Base-by-base conservation (phyloP, 495 filamentous ascomycete species). In the Letharia lupina region DNA sequence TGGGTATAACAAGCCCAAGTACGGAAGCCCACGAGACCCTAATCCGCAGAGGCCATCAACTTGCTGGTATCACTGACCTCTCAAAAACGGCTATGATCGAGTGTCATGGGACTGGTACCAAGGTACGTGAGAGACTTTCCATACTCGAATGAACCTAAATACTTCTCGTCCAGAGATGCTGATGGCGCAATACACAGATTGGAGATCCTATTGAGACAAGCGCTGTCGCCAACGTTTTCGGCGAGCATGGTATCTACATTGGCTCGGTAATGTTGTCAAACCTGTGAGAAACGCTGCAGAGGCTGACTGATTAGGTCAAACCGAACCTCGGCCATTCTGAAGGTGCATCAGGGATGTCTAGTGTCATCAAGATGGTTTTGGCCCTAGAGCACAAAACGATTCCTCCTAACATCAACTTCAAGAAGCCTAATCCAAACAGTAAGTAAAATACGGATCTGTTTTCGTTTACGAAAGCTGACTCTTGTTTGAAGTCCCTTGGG, bases 321-420 rank as follows among this genome's bases (percentile, higher is more conserved):
- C 75, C 77, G 0, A 71, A 77, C 7, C 71, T 85, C 15, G 83
- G 83, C 9, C 83, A 86, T 65, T 77, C 76, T 0, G 83, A 86
- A 64, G 74, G 75, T 1, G 74, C 80, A 0, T 80, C 69, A 23
- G 71, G 68, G 3, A 48, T 69, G 0, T 61, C 61, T 10, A 66
- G 65, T 48, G 2, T 76, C 37, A 70, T 75, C 41, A 75, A 74
- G 31, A 50, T 61, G 10, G 56, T 71, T 8, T 42, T 74, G 8
- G 70, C 65, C 3, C 48, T 73, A 10, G 71, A 73, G 64, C 45
- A 62, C 15, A 64, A 62, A 13, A 68, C 57, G 2, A 75, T 76
- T 69, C 67, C 74, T n/a, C 54, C 70, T 0, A 70, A 71, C 31
- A 64, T 70, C 13, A 65, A 74, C 12, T 79, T 77, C 37, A 48